phyloP scores from a whole-genome alignment of 164 flowering plant genomes.

The Chimonanthus salicifolius region DNA sequence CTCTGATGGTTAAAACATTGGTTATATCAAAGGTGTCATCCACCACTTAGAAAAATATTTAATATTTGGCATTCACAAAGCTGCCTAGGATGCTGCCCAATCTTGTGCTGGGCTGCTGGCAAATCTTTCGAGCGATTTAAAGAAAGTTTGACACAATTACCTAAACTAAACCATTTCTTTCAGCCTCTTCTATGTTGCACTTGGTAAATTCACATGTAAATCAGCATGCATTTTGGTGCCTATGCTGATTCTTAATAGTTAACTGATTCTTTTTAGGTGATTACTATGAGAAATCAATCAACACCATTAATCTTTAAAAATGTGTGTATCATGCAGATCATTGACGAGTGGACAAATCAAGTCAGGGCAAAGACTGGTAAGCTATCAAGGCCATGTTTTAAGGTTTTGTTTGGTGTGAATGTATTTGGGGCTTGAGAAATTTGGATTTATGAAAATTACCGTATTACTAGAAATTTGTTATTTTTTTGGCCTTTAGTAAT shows the following conservation, averaged over 20 bases:
- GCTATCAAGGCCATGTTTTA: background rate
- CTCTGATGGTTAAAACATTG: background rate
- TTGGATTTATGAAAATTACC: too few relatives aligned
- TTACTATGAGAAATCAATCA: background rate
- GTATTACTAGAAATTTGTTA: too few relatives aligned
- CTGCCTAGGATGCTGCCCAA: background rate
- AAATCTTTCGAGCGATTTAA: background rate
- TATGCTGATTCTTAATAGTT: too few relatives aligned
- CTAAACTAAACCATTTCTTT: background rate
- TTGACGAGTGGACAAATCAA: slow-evolving; percentile 80
- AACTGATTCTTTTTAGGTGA: background rate
- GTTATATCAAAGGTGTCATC: background rate
- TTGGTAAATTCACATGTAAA: background rate
- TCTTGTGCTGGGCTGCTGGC: background rate
- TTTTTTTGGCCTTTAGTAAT: too few relatives aligned
- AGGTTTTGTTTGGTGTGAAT: too few relatives aligned
- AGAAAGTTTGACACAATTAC: background rate
- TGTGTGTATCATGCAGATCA: slow-evolving; percentile 37
- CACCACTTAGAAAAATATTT: background rate
- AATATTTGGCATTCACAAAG: background rate
- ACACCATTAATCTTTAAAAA: background rate
- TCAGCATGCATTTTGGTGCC: background rate
- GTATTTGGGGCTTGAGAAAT: too few relatives aligned
- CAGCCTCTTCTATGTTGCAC: background rate
- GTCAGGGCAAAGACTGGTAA: slow-evolving; percentile 63